Base-by-base conservation (phyloP, 352 stramenopile genomes). In the Phytophthora niederhauseri region DNA sequence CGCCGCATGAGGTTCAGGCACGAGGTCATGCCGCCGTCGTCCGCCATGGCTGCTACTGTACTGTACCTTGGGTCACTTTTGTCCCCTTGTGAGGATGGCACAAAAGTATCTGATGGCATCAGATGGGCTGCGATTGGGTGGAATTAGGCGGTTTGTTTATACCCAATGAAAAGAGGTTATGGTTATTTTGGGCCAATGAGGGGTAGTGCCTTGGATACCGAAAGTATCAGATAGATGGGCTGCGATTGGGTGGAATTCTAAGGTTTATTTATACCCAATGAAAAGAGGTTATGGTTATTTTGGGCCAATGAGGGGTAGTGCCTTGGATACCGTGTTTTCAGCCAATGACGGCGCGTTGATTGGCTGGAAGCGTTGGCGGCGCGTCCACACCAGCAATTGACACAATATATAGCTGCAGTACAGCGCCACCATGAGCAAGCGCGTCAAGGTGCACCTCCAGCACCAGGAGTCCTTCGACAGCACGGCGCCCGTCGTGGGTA, bases 1-100 rank as follows among this genome's bases (percentile, higher is more conserved):
- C 89, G 88, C 49, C 89, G 85, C 85, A 97, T 95, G 43, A 97
- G 79, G 69, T 97, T 97, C 34, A 97, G 77, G 73, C 88, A 93
- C 65, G 87, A 71, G 51, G 82, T 94, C 77, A 96, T 84, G 61
- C 57, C 70, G 57, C 75, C 78, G 56, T 73, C 72, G 46, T 52
- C 46, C n/a, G n/a, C 46, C 72, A 76, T 71, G 41, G 6, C 52
- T 34, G 45, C 65, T 73, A 45, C 48, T 2, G 8, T 45, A 45
- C 3, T 17, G 15, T n/a, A 45, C 36, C 14, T 31, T 9, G 14
- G n/a, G n/a, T n/a, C n/a, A n/a, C n/a, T n/a, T n/a, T 43, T 43
- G 34, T 43, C 34, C 34, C 34, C 34, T 43, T 43, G 34, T 43
- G 31, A 28, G 26, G 11, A 41, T 41, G 34, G 14, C 14, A 15